Evolutionary conservation across 805 yeast species (phyloP).

Genomic region (Sugiyamaella qingdaonensis): DNA sequence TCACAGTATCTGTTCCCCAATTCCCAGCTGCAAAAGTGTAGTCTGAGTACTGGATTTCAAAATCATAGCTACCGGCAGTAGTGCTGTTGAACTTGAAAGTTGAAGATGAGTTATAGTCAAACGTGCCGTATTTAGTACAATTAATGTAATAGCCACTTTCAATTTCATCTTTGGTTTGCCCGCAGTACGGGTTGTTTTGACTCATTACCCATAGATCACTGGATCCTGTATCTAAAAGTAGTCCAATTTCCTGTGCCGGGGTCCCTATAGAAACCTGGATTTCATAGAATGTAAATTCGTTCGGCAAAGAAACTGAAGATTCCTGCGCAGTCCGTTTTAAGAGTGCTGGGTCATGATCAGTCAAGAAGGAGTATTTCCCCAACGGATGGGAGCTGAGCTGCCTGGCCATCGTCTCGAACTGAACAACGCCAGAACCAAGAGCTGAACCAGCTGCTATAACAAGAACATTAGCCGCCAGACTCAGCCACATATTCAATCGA

Average conservation of each 20-base stretch:
- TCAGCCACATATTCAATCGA: no score
- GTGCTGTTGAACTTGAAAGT: slow-evolving; percentile 20
- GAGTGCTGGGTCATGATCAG: not conserved
- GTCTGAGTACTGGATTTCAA: slow-evolving; percentile 26
- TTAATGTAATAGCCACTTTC: not conserved
- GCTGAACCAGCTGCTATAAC: no score
- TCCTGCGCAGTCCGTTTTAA: not conserved
- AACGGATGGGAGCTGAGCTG: slow-evolving; percentile 13
- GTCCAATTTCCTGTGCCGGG: slow-evolving; percentile 47
- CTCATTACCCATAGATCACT: slow-evolving; percentile 58
- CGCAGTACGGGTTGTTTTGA: slow-evolving; percentile 15
- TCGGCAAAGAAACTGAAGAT: slow-evolving; percentile 18
- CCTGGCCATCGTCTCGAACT: not conserved
- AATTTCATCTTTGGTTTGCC: not conserved
- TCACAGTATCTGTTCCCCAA: slow-evolving; percentile 59
- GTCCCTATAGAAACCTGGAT: slow-evolving; percentile 47
- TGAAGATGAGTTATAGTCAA: slow-evolving; percentile 14
- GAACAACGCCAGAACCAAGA: not conserved
- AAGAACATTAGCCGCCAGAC: no score
- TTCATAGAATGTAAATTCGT: slow-evolving; percentile 21
- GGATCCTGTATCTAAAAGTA: slow-evolving; percentile 66
- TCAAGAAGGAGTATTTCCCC: slow-evolving; percentile 9
- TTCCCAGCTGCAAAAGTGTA: slow-evolving; percentile 38
- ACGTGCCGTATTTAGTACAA: slow-evolving; percentile 9
- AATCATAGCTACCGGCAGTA: slow-evolving; percentile 10